These are phyloP conservation scores for Candida qinlingensis DNA, from an alignment of 805 yeast genomes.

Conservation along the genomic window DNA sequence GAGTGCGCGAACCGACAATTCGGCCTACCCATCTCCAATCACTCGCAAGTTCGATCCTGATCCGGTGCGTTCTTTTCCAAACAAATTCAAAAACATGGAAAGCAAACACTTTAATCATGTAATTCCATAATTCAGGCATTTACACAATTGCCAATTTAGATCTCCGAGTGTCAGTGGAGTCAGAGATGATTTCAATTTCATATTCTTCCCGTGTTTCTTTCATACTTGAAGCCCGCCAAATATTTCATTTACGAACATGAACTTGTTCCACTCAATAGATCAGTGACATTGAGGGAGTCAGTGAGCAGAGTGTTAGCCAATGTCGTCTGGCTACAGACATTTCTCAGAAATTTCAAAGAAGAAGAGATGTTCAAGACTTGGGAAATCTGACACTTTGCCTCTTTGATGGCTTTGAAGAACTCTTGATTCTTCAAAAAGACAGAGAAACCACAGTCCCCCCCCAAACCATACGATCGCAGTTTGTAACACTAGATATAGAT, in stretches of 20 bases:
- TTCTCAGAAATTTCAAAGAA: constrained; percentile 9
- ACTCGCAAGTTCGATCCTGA: too few species aligned
- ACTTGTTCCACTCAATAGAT: constrained; percentile 1
- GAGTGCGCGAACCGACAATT: neutral
- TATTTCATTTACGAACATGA: constrained; percentile 15
- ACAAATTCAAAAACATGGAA: too few species aligned
- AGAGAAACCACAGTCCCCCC: neutral
- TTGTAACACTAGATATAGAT: neutral
- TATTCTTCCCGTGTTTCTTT: constrained; percentile 10
- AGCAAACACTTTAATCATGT: too few species aligned
- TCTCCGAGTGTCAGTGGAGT: constrained; percentile 11
- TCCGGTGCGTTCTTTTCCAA: too few species aligned
- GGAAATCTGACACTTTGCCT: constrained; percentile 2
- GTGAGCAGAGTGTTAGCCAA: constrained; percentile 15
- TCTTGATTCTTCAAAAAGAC: constrained; percentile 1
- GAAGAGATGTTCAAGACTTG: constrained; percentile 4
- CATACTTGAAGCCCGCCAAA: constrained; percentile 17
- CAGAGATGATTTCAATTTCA: constrained; percentile 14
- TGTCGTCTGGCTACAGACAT: constrained; percentile 10
- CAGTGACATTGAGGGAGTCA: constrained; percentile 11
- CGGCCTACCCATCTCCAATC: neutral
- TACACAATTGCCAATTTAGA: constrained; percentile 9
- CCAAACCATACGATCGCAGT: too few species aligned
- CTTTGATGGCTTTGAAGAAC: constrained; percentile 5
- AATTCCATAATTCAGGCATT: too few species aligned